Percentiles rank a stretch among this genome's conserved stretches.
Evolutionary conservation across 768 basidiomycete genomes (phyloP).

Genomic region (Hygrophorus russula): DNA sequence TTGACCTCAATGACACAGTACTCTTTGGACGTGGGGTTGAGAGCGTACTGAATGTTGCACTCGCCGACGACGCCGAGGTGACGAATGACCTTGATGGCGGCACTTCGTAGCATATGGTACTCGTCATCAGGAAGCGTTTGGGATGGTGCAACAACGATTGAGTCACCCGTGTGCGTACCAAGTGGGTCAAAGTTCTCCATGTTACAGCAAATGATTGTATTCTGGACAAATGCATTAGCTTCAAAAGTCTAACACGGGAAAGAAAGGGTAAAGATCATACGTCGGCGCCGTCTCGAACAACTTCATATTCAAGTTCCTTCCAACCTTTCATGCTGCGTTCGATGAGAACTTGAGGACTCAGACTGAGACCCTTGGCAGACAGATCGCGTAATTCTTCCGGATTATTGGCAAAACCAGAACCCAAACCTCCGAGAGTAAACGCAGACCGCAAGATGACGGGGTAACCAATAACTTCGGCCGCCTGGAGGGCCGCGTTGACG

Average conservation of each 20-base stretch:
- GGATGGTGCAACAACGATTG: slow-evolving; percentile 97
- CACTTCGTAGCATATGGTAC: slow-evolving; percentile 97
- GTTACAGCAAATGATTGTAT: slow-evolving; percentile 99
- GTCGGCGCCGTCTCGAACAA: slow-evolving; percentile 95
- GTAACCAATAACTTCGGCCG: slow-evolving; percentile 88
- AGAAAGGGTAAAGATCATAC: slow-evolving; percentile 34
- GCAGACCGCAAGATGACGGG: slow-evolving; percentile 96
- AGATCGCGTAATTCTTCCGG: slow-evolving; percentile 91
- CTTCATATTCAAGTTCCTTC: slow-evolving; percentile 99
- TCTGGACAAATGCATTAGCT: slow-evolving; percentile 31
- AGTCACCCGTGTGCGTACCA: slow-evolving; percentile 98
- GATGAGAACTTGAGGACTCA: slow-evolving; percentile 92
- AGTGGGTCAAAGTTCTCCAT: slow-evolving; percentile 99
- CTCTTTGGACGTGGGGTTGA: slow-evolving; percentile 85
- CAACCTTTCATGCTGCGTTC: slow-evolving; percentile 99
- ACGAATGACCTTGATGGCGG: slow-evolving; percentile 91
- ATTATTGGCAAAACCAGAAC: slow-evolving; percentile 95
- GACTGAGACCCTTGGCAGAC: slow-evolving; percentile 79
- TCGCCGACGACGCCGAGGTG: slow-evolving; percentile 89
- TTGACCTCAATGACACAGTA: slow-evolving; percentile 99
- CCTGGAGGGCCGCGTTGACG: slow-evolving; percentile 84
- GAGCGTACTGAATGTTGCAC: slow-evolving; percentile 97
- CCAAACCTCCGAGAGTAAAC: slow-evolving; percentile 95
- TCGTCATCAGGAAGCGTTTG: slow-evolving; percentile 97
- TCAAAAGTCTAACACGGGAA: slow-evolving; percentile 1